phyloP scores from a whole-genome alignment of 257 asterid genomes.

The Solanum tacnaense region DNA sequence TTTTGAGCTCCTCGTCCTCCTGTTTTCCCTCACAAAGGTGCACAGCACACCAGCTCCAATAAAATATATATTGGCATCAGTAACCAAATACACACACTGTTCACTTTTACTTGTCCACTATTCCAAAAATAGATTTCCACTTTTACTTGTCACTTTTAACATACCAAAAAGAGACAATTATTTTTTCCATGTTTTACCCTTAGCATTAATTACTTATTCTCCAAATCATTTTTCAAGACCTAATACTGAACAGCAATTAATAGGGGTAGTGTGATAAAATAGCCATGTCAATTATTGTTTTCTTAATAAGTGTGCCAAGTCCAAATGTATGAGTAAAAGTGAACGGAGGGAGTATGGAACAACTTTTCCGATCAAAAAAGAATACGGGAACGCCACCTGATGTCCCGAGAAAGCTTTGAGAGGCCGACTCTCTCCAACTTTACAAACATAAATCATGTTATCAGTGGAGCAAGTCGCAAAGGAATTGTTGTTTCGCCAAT shows the following conservation, averaged over 20 bases:
- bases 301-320: neutral
- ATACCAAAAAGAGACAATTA: neutral
- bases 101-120: neutral
- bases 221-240: neutral
- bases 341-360: neutral
- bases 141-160: too few relatives aligned
- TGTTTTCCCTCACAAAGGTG: neutral
- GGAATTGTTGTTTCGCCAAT: conserved; percentile 82
- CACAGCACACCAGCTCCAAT: neutral
- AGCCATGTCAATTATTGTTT: neutral
- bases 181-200: neutral
- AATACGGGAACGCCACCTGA: conserved; percentile 41
- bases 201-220: neutral
- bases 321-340: neutral
- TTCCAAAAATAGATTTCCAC: neutral
- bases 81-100: neutral
- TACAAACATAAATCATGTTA: conserved; percentile 87
- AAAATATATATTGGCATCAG: neutral
- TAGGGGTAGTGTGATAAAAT: neutral
- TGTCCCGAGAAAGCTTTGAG: conserved; percentile 74
- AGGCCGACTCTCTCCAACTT: conserved; percentile 86
- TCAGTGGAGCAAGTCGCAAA: conserved; percentile 99
- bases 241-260: neutral
- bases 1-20: neutral
- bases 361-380: neutral